Evolutionary conservation across 192 early-diverging fungal genomes (phyloP), one percentile per base, ranked within the genome.

Genomic region (Coemansia sp.): DNA sequence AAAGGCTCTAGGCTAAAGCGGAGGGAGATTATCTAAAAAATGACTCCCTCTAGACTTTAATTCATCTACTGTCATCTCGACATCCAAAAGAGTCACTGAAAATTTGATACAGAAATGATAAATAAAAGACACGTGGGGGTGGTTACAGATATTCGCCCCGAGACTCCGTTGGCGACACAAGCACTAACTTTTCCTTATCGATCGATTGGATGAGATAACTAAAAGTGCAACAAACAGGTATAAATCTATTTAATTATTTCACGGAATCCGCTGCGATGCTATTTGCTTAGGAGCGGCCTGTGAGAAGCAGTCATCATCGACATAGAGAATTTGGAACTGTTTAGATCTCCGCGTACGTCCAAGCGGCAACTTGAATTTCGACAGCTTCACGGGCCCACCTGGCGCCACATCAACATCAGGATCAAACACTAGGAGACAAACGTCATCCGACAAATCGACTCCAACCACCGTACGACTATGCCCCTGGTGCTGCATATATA

Each of bases 401-500:
- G 30, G 40, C 9, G 35, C 16, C 13, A 68, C 37, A 21, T 62
- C 44, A 26, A 74, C 39, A 37, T 76, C 85, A 1, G 91, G 88
- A 73, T 92, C 90, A 77, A 90, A 88, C 14, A 91, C 74, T 38
- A 92, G 47, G 7, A 92, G 72, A 43, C 82, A 79, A 32, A 77
- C 78, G 0, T 66, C 78, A 3, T 68, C 72, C 8, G 80, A 65
- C 40, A 82, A n/a, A 46, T 89, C 88, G 1, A 90, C 77, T 19
- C 91, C 91, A 16, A 91, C 75, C 10, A 91, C 76, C 4, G 88
- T 89, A 8, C 89, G 74, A 58, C 88, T 89, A 52, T 92, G 91
- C 0, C 91, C 91, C 47, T 87, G 83, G 39, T 92, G 89, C 75
- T 92, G 91, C 33, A 91, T 69, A 63, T 92, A 92, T 4, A 92